Base-by-base conservation (phyloP, 1,139 yeast species). In the Lipomyces yarrowii region DNA sequence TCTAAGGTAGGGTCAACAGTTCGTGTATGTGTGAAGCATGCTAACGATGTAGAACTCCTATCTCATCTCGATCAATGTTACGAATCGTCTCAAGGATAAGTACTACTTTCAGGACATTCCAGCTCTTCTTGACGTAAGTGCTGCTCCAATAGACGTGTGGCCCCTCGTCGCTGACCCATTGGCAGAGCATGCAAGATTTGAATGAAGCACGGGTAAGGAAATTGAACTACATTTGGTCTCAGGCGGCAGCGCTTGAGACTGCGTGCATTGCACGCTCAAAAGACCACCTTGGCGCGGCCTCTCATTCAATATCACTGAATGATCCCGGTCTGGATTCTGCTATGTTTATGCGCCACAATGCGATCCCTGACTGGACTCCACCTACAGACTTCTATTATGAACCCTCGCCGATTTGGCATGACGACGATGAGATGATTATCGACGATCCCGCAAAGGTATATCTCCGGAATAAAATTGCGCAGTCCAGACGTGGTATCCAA, bases 401-500 rank as follows among this genome's bases (percentile, higher is more conserved):
- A 71, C 98, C 98, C 0, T 88, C 96, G 54, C 87, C 93, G 46
- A 89, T 96, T 60, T 96, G 99, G 99, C 98, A 93, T 77, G 99
- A 94, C 74, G 98, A 94, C 77, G 97, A 92, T 70, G 81, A 85
- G 59, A 86, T 94, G 79, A 81, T 87, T 18, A 83, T 86, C 1
- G 79, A 81, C 46, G 87, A 85, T 55, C 84, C 84, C 1, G 94
- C 91, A 72, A 81, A 91, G 70, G 83, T 87, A 21, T 86, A 83
- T 61, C 81, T 94, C 74, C 87, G 89, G 74, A 83, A 84, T 67
- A 80, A 82, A 64, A 81, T 94, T 68, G 84, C 84, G 61, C 76
- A 79, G 58, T 81, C 88, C 5, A 80, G 84, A 59, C 73, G 79
- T 8, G 81, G 79, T 11, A 86, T 86, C 70, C 78, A 81, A 42